Conservation (phyloP, 148 eudicot genomes). For the Arctostaphylos glauca region DNA sequence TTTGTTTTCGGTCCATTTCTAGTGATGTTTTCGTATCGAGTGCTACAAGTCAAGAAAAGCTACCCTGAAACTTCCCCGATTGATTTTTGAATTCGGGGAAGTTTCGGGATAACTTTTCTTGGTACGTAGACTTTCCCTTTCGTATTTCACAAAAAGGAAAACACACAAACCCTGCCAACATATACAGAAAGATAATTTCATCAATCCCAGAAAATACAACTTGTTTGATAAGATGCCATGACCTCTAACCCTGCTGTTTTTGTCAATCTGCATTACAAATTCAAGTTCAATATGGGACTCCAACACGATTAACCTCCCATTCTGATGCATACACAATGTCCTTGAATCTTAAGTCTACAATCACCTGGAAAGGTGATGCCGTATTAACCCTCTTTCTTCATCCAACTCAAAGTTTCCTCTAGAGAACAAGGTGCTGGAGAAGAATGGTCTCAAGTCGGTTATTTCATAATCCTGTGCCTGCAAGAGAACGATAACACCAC, state of each 20-base stretch:
- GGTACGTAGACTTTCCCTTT: too few relatives aligned
- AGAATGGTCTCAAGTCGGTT: conserved; percentile 73
- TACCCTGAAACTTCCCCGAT: too few relatives aligned
- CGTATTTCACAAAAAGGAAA: too few relatives aligned
- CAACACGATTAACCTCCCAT: background rate
- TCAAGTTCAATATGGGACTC: background rate
- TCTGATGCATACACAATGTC: background rate
- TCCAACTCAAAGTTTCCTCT: conserved; percentile 65
- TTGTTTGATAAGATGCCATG: too few relatives aligned
- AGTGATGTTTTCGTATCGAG: too few relatives aligned
- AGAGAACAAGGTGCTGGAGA: conserved; percentile 60
- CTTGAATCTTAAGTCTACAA: background rate
- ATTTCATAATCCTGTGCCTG: conserved; percentile 86
- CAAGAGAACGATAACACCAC: conserved; percentile 10
- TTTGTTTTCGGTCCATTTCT: too few relatives aligned
- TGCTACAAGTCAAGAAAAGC: too few relatives aligned
- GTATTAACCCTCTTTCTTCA: conserved; percentile 55
- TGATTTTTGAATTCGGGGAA: too few relatives aligned
- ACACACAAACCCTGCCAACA: too few relatives aligned
- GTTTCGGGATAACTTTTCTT: too few relatives aligned
- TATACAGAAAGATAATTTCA: too few relatives aligned
- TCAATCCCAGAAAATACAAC: too few relatives aligned
- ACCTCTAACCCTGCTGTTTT: background rate
- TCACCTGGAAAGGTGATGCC: conserved; percentile 43
- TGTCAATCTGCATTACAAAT: background rate